Evolutionary conservation across 108 stramenopile genomes (phyloP).

Genomic region (Schizochytrium sp.): DNA sequence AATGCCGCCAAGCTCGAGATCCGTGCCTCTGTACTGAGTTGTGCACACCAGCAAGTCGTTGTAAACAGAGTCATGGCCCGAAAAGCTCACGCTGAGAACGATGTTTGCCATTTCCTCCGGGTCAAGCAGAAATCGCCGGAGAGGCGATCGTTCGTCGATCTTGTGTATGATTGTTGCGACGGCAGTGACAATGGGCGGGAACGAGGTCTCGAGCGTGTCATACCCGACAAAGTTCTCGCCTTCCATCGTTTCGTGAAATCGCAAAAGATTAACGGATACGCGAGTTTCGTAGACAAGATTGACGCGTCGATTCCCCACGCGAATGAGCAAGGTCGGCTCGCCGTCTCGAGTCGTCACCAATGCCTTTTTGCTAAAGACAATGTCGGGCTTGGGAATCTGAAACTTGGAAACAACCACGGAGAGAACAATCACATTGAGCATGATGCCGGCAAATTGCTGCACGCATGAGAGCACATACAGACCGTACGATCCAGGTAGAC

Average conservation of each 20-base stretch:
- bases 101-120: background rate
- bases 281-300: background rate
- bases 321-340: background rate
- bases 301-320: background rate
- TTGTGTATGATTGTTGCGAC: background rate
- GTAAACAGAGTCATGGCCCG: background rate
- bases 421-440: background rate
- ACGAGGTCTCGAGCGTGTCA: background rate
- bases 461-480: background rate
- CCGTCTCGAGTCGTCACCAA: background rate
- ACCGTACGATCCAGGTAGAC: background rate
- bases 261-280: background rate
- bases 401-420: background rate
- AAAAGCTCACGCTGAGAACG: background rate
- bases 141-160: background rate
- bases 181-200: background rate
- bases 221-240: background rate
- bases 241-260: background rate
- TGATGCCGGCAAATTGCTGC: background rate
- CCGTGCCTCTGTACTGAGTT: background rate
- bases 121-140: background rate
- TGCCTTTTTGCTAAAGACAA: background rate
- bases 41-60: background rate
- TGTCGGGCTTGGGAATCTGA: background rate
- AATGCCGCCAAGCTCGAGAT: background rate